phyloP scores from a whole-genome alignment of 192 early-diverging fungal species.

The Rhizophlyctis rosea region DNA sequence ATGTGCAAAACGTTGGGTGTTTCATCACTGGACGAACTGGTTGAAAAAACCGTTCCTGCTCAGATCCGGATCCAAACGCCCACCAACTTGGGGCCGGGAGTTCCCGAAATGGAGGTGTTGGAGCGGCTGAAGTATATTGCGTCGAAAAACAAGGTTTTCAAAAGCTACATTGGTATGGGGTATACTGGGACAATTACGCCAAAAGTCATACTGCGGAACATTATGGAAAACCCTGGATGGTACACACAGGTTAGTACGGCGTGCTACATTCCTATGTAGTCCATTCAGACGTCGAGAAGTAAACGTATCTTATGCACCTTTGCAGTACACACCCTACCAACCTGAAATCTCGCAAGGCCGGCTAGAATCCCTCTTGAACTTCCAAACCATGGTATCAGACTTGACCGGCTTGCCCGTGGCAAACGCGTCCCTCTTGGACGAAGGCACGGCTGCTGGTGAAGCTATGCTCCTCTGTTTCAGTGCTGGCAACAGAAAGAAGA shows the following conservation, averaged over 20 bases:
- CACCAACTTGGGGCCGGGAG: conserved; percentile 69
- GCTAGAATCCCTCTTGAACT: conserved; percentile 95
- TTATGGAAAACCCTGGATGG: conserved; percentile 99
- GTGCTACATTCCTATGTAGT: neutral
- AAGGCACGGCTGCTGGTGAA: conserved; percentile 98
- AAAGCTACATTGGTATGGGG: conserved; percentile 94
- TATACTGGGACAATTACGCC: conserved; percentile 91
- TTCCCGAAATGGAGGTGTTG: conserved; percentile 86
- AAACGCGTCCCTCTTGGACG: conserved; percentile 97
- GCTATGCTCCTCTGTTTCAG: conserved; percentile 89
- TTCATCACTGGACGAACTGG: conserved; percentile 75
- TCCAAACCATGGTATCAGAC: conserved; percentile 95
- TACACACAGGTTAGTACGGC: conserved; percentile 85
- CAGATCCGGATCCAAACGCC: conserved; percentile 70
- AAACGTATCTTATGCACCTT: conserved; percentile 24
- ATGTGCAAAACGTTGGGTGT: conserved; percentile 86
- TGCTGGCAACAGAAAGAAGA: conserved; percentile 71
- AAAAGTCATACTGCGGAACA: conserved; percentile 92
- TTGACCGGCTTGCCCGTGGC: conserved; percentile 94
- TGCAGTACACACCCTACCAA: conserved; percentile 97
- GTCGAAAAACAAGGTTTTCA: conserved; percentile 85
- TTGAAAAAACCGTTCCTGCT: conserved; percentile 78
- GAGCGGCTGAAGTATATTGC: conserved; percentile 81
- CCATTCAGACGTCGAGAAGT: neutral
- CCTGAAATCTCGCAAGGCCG: conserved; percentile 99